Conservation (phyloP, 345 rosid species). For the Aurinia saxatilis region DNA sequence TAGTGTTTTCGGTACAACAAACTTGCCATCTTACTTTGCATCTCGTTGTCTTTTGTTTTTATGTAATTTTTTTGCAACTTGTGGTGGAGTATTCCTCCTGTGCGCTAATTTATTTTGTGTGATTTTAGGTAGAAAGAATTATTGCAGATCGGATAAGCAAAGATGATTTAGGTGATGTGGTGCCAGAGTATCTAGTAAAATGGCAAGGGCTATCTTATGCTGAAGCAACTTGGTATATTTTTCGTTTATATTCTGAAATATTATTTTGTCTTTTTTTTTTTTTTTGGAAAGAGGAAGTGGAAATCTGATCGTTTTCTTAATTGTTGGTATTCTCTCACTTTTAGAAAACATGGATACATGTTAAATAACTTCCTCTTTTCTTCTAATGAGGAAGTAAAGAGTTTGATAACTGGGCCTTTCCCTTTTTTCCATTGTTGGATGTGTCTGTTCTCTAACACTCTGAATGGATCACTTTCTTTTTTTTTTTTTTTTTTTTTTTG, state of each 20-base stretch:
- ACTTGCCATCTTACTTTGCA: not conserved
- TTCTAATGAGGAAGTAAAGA: not conserved
- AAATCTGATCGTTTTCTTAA: not conserved
- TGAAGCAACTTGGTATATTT: constrained; percentile 90
- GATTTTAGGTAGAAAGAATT: constrained; percentile 84
- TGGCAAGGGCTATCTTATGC: constrained; percentile 99
- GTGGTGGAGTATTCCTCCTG: constrained; percentile 7
- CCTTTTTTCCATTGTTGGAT: not conserved
- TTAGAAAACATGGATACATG: not conserved
- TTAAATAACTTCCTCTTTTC: not conserved
- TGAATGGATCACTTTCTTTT: not conserved
- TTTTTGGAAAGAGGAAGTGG: not conserved
- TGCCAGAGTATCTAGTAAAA: constrained; percentile 93
- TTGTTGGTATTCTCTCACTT: not conserved
- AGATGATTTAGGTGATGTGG: constrained; percentile 60
- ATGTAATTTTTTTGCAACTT: not conserved
- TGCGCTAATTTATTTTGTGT: constrained; percentile 21
- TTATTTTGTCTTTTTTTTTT: not conserved
- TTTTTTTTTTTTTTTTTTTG: constrained; percentile 1
- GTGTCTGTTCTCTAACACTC: not conserved
- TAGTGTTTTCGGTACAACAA: constrained; percentile 13
- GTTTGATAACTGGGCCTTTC: not conserved
- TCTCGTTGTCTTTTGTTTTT: not conserved
- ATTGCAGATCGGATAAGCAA: constrained; percentile 78
- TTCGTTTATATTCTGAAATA: not conserved